Conservation (phyloP, 495 filamentous ascomycete species). For the Annulohypoxylon bovei region DNA sequence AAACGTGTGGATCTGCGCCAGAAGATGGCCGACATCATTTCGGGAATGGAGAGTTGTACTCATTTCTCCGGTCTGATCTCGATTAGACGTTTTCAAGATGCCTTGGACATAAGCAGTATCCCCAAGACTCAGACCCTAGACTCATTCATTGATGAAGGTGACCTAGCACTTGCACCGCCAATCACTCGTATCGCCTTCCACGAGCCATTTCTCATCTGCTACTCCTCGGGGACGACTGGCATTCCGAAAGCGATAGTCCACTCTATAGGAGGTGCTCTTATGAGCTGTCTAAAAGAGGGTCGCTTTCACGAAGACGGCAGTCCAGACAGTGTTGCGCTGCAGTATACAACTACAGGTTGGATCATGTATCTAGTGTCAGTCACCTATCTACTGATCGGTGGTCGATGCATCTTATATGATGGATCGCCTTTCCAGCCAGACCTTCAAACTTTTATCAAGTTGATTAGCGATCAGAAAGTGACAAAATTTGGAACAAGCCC, state of each 20-base stretch:
- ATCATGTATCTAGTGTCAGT: slow-evolving; percentile 80
- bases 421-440: slow-evolving; percentile 79
- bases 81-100: slow-evolving; percentile 70
- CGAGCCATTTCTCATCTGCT: slow-evolving; percentile 77
- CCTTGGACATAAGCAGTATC: slow-evolving; percentile 67
- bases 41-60: slow-evolving; percentile 65
- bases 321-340: slow-evolving; percentile 59
- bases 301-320: slow-evolving; percentile 66
- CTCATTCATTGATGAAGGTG: slow-evolving; percentile 60
- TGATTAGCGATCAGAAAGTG: slow-evolving; percentile 68
- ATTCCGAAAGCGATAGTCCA: slow-evolving; percentile 82
- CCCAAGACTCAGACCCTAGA: slow-evolving; percentile 63
- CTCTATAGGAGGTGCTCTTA: slow-evolving; percentile 67
- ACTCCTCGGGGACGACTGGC: slow-evolving; percentile 77
- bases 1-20: slow-evolving; percentile 73
- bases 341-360: slow-evolving; percentile 79
- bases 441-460: slow-evolving; percentile 64
- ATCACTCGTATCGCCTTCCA: slow-evolving; percentile 71
- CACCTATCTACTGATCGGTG: slow-evolving; percentile 63
- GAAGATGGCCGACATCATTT: slow-evolving; percentile 75
- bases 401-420: slow-evolving; percentile 73
- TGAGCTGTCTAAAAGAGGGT: slow-evolving; percentile 69
- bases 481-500: slow-evolving; percentile 75
- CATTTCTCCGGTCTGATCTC: slow-evolving; percentile 72
- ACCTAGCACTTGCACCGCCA: slow-evolving; percentile 50